Evolutionary conservation across 2,329 filamentous ascomycete genomes (phyloP).

Genomic region (Arthrobotrys conoides): DNA sequence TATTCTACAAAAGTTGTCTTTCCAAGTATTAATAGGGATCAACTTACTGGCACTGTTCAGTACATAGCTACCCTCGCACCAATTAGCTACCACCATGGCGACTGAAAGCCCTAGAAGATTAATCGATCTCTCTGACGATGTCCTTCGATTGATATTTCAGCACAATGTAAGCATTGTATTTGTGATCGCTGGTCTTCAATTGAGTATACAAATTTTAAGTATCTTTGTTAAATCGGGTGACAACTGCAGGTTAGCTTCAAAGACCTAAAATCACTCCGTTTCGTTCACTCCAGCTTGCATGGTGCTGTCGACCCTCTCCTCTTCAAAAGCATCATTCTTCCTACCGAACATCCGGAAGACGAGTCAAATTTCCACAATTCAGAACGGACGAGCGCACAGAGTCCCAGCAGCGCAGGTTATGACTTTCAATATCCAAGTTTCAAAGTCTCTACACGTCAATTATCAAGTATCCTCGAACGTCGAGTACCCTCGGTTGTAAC

Average conservation of each 20-base stretch:
- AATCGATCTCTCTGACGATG: background rate
- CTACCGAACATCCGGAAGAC: background rate
- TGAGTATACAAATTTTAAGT: background rate
- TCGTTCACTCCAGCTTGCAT: background rate
- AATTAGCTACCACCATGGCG: background rate
- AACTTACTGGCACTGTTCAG: no score
- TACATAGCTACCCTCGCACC: background rate
- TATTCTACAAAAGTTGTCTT: no score
- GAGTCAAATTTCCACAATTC: background rate
- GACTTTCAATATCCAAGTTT: background rate
- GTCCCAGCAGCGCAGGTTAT: background rate
- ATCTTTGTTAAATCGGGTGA: background rate
- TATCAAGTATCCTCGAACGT: background rate
- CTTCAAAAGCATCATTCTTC: background rate
- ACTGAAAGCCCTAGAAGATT: background rate
- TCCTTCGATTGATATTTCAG: constrained; percentile 2
- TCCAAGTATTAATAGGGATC: no score
- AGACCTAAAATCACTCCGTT: constrained; percentile 9
- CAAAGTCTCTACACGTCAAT: background rate
- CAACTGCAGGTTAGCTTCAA: background rate
- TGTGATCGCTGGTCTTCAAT: background rate
- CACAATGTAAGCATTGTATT: constrained; percentile 1
- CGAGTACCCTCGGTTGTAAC: background rate
- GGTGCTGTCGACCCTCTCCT: constrained; percentile 9
- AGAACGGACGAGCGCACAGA: background rate